phyloP scores from a whole-genome alignment of 73 alveolate species.

The Tetrahymena malaccensis region DNA sequence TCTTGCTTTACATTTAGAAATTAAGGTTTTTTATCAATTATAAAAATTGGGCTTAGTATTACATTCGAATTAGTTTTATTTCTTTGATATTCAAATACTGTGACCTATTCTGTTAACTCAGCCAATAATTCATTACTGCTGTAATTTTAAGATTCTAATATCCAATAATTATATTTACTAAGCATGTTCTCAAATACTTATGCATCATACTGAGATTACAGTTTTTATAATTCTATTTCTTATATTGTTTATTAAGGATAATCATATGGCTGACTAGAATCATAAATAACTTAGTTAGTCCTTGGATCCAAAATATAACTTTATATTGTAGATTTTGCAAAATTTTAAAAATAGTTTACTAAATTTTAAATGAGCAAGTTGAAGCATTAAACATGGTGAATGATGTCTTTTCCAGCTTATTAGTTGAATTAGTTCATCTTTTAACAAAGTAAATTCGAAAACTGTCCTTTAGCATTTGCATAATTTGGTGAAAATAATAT shows the following conservation, averaged over 20 bases:
- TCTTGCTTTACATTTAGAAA: neutral
- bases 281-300: neutral
- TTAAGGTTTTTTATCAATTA: neutral
- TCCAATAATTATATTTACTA: neutral
- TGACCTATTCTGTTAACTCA: neutral
- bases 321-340: neutral
- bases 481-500: neutral
- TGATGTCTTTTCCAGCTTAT: neutral
- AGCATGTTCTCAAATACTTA: neutral
- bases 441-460: neutral
- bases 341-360: too few relatives aligned
- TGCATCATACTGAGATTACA: neutral
- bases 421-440: neutral
- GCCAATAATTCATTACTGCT: neutral
- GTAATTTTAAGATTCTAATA: neutral
- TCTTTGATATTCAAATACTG: neutral
- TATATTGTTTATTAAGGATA: neutral
- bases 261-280: neutral
- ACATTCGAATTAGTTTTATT: neutral
- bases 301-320: neutral
- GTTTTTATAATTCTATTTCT: neutral
- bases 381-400: neutral
- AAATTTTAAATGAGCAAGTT: neutral
- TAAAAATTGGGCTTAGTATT: neutral
- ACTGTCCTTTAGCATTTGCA: neutral